Conservation (phyloP, 192 early-diverging fungal species). For the Umbelopsis ramanniana region DNA sequence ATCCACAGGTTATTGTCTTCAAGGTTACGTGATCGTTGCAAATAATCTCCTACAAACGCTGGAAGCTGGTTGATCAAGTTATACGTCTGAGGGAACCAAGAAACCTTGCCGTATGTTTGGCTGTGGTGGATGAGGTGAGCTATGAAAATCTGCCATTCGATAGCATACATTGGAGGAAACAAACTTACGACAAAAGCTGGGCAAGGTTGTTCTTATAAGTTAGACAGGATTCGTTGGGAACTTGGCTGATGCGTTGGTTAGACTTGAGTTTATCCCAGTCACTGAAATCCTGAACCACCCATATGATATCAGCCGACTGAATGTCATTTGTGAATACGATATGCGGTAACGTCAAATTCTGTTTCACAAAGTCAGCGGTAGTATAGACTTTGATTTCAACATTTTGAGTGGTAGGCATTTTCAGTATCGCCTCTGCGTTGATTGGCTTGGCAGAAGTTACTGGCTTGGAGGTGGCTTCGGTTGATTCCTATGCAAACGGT, state of each 20-base stretch:
- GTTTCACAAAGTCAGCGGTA: slow-evolving; percentile 46
- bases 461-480: background rate
- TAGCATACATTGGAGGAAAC: background rate
- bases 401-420: slow-evolving; percentile 3
- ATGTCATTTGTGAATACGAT: slow-evolving; percentile 40
- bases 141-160: background rate
- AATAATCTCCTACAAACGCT: slow-evolving; percentile 48
- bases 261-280: slow-evolving; percentile 45
- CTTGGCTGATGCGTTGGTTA: slow-evolving; percentile 49
- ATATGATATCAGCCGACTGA: slow-evolving; percentile 47
- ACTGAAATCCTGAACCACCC: slow-evolving; percentile 48
- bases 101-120: slow-evolving; percentile 37
- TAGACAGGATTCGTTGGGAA: slow-evolving; percentile 47
- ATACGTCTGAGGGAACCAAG: slow-evolving; percentile 50
- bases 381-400: slow-evolving; percentile 35
- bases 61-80: slow-evolving; percentile 45
- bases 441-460: background rate
- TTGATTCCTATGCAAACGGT: background rate
- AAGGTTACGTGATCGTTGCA: slow-evolving; percentile 26
- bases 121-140: background rate
- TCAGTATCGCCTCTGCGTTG: background rate
- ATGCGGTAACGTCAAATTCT: slow-evolving; percentile 44
- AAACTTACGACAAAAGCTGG: slow-evolving; percentile 39
- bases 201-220: slow-evolving; percentile 51
- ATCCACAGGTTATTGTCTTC: slow-evolving; percentile 52